Percentiles rank a stretch among this genome's conserved stretches.
These are phyloP conservation scores for Nasturtium officinale DNA, from an alignment of 345 rosid genomes.

Conservation along the genomic window DNA sequence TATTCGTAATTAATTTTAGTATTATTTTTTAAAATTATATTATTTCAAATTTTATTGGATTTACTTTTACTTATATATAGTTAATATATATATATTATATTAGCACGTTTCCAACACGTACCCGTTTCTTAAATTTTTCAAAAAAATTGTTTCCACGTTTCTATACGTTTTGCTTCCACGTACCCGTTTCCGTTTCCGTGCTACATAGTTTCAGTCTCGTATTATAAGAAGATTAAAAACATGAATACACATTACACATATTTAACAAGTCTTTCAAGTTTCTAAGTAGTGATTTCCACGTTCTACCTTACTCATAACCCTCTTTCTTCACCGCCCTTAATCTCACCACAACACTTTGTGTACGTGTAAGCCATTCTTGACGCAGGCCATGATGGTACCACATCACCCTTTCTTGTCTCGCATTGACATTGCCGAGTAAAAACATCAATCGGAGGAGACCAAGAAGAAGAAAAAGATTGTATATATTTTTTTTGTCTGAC, in stretches of 20 bases:
- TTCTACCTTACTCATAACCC: conserved; percentile 15
- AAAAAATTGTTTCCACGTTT: no score
- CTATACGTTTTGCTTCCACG: no score
- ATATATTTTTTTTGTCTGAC: not conserved
- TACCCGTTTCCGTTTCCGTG: no score
- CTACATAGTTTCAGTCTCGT: no score
- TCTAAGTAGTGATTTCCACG: conserved; percentile 33
- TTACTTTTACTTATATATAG: no score
- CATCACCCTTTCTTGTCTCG: conserved; percentile 6
- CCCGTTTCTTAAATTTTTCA: no score
- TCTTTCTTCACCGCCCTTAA: conserved; percentile 17
- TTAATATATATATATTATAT: no score
- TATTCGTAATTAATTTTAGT: no score
- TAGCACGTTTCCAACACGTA: no score
- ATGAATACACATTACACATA: not conserved
- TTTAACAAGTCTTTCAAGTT: conserved; percentile 12
- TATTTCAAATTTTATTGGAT: no score
- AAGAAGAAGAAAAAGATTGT: not conserved
- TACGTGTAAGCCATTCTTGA: not conserved
- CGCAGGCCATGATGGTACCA: conserved; percentile 4
- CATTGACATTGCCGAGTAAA: conserved; percentile 27
- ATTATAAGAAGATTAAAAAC: not conserved
- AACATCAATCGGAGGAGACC: not conserved
- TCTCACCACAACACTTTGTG: not conserved
- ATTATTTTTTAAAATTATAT: no score